Evolutionary conservation across 331 rosid genomes (phyloP), one percentile per base, ranked within the genome.

Genomic region (Quercus phellos): DNA sequence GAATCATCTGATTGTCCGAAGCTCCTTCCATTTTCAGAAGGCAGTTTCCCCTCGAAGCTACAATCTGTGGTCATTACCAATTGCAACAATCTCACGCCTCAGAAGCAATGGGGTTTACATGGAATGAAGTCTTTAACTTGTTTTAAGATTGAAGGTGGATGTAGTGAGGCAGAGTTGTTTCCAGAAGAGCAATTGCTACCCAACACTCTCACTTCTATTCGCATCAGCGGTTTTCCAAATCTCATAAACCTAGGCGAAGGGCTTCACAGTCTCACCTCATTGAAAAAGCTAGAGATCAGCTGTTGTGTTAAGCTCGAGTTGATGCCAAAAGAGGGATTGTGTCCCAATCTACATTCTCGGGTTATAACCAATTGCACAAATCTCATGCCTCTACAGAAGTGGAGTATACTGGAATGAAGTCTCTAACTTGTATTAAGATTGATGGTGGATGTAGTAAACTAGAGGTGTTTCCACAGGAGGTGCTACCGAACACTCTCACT

Each of bases 21-120:
- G 35, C 64, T 80, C 66, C 74, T 46, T 42, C 50, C 10, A 42
- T 42, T 42, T 42, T 42, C 50, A 7, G 50, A 9, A 42, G 10
- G 0, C 13, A 8, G 3, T 42, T 42, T 42, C 11, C 50, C 50
- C 50, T 9, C 0, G 0, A 42, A 42, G 11, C 50, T 42, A 9
- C 2, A 42, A 42, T 8, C 50, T 9, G 12, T 42, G 50, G 10
- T 42, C 12, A 42, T 42, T 42, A 42, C 50, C 13, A 42, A 42
- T 9, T 42, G 13, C 13, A 42, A 42, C 13, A 42, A 42, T 42
- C 50, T 42, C 50, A 42, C 3, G 1, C 16, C 67, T 7, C 4
- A 74, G 16, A 29, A 14, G 46, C 2, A 75, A 80, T 80, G 84
- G 84, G 72, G 72, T 80, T 55, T 80, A 14, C 30, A 74, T 7